These are phyloP conservation scores for Solanum peruvianum DNA, from an alignment of 257 asterid genomes.

Conservation along the genomic window DNA sequence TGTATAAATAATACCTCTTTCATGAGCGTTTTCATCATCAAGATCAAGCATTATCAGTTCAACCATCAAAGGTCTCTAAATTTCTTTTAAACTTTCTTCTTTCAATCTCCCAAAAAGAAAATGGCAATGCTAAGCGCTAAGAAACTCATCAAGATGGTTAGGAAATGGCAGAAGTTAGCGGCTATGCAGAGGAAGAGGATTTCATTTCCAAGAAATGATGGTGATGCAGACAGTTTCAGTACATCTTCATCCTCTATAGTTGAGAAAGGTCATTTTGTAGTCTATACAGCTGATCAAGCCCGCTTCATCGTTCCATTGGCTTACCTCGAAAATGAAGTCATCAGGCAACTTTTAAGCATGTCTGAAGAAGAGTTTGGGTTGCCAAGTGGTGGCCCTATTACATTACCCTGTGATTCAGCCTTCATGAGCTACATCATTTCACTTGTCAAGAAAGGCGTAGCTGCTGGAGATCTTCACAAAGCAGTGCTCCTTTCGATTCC, in stretches of 20 bases:
- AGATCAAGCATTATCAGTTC: background rate
- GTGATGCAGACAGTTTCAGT: background rate
- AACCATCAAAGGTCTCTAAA: background rate
- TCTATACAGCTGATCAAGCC: slow-evolving; percentile 14
- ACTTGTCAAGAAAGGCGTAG: slow-evolving; percentile 9
- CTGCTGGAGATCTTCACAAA: slow-evolving; percentile 15
- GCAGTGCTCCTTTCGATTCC: slow-evolving; percentile 12
- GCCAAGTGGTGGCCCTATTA: slow-evolving; percentile 3
- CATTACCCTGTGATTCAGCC: slow-evolving; percentile 14
- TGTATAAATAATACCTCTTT: background rate
- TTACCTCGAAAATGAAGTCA: background rate
- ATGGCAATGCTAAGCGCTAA: background rate
- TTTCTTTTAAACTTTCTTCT: background rate
- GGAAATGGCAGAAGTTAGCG: background rate
- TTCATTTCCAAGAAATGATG: background rate
- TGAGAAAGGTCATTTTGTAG: slow-evolving; percentile 24
- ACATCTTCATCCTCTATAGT: background rate
- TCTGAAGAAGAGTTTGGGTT: background rate
- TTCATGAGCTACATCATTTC: slow-evolving; percentile 6
- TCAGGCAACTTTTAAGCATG: background rate
- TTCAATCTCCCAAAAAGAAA: background rate
- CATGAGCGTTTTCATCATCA: background rate
- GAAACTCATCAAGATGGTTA: background rate
- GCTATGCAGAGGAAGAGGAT: background rate
- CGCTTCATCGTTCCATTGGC: background rate